phyloP scores from a whole-genome alignment of 257 asterid species.

The Nicotiana knightiana region DNA sequence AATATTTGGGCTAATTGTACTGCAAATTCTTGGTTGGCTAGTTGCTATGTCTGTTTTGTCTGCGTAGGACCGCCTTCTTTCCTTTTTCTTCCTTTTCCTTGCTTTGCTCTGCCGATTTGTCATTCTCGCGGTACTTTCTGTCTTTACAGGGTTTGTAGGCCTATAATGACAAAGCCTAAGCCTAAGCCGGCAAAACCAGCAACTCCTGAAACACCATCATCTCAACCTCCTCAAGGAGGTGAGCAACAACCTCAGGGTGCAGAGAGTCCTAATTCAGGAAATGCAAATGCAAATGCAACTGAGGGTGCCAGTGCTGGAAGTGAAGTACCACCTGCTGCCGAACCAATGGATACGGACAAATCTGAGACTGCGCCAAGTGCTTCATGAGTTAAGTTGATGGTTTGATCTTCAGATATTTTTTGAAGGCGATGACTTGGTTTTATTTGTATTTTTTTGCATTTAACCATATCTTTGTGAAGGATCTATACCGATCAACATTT shows the following conservation, averaged over 20 bases:
- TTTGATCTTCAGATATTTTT: background rate
- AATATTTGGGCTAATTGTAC: background rate
- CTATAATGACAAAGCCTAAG: conserved; percentile 79
- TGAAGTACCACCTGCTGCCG: conserved; percentile 37
- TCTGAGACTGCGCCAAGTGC: conserved; percentile 30
- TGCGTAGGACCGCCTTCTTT: background rate
- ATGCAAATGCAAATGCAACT: conserved; percentile 12
- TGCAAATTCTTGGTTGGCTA: background rate
- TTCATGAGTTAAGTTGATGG: conserved; percentile 9
- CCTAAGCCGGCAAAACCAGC: conserved; percentile 85
- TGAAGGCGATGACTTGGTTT: background rate
- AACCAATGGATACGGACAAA: conserved; percentile 73
- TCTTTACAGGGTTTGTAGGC: conserved; percentile 63
- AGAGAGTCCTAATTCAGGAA: conserved; percentile 19
- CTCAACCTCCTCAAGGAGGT: conserved; percentile 38
- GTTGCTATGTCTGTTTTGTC: background rate
- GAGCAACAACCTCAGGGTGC: conserved; percentile 49
- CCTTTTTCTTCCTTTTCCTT: background rate
- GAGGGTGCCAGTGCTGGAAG: conserved; percentile 16
- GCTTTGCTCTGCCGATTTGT: background rate
- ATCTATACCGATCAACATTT: background rate
- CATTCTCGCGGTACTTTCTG: background rate
- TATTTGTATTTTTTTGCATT: background rate
- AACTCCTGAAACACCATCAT: conserved; percentile 54
- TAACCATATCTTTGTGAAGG: background rate